Evolutionary conservation across 805 yeast genomes (phyloP), one percentile per base, ranked within the genome.

Genomic region (Wilhelminamyces savonicus): DNA sequence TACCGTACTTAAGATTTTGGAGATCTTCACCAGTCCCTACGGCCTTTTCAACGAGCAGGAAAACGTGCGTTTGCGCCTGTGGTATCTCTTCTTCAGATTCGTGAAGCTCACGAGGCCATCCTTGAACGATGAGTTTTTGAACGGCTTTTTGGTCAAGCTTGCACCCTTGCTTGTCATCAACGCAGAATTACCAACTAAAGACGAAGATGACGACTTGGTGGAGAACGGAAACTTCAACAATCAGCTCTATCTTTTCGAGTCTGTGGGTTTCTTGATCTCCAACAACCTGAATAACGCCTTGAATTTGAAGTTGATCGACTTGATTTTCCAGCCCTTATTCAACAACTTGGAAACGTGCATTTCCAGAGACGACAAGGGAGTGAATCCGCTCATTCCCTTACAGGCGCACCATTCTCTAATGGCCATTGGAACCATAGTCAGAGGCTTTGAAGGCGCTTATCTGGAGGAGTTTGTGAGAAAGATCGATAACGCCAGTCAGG

Each of bases 21-120:
- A 83, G 43, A 71, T 83, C 14, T 90, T 92, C 50, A 75, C 86
- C 26, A 76, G 92, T 12, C 78, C 77, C 21, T 70, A 79, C 43
- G 97, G 97, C 11, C 72, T 90, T 37, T 87, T 85, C 54, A 85
- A 81, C 56, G 64, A 69, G 4, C 67, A 71, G 41, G 81, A 72
- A 34, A 81, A 76, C 37, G 96, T 88, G 4, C 77, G 87, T 45
- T 67, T 76, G 32, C 77, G 97, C 52, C 71, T 94, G 24, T 92
- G 97, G 96, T 90, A 85, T 52, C 63, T 88, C 39, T 85, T 90
- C 44, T 79, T 79, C 47, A 73, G 94, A 52, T 83, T 88, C 46
- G 69, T 87, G 37, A 85, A 82, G 50, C 62, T 81, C 27, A 79
- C 90, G 2, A 81, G 78, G 48, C 86, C 87, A 21, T 36, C 41